These are phyloP conservation scores for Podochytrium sp. DNA, from an alignment of 192 early-diverging fungal species.

Conservation along the genomic window DNA sequence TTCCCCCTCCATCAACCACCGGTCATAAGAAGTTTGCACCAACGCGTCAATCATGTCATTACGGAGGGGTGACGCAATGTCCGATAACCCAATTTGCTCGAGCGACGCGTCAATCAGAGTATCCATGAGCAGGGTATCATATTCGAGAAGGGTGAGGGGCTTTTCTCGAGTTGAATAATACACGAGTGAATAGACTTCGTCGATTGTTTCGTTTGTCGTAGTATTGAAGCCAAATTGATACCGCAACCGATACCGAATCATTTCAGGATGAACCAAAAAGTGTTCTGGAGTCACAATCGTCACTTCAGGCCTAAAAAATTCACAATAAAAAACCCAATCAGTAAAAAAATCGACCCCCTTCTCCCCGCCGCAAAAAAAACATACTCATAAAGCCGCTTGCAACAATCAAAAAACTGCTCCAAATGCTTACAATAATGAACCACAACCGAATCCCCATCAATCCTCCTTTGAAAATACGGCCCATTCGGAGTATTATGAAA, in stretches of 20 bases:
- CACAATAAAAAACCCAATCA: not conserved
- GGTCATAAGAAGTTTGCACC: no score
- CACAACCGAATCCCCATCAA: not conserved
- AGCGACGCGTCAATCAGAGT: not conserved
- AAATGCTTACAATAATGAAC: conserved; percentile 2
- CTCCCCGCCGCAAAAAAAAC: not conserved
- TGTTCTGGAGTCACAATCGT: not conserved
- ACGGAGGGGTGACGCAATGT: no score
- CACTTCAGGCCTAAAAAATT: not conserved
- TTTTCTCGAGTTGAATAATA: not conserved
- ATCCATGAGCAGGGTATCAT: not conserved
- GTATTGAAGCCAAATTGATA: not conserved
- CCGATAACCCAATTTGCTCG: not conserved
- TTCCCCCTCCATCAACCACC: no score
- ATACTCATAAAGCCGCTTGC: not conserved
- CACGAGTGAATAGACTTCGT: not conserved
- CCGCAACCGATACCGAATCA: not conserved
- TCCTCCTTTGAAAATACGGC: not conserved
- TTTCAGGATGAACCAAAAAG: not conserved
- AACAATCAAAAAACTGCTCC: not conserved
- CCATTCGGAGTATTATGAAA: not conserved
- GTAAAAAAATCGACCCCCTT: not conserved
- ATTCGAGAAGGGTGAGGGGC: not conserved
- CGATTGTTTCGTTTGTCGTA: not conserved
- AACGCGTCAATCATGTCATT: no score